phyloP scores from a whole-genome alignment of 2,329 filamentous ascomycete species.

The Fusarium hainanense region DNA sequence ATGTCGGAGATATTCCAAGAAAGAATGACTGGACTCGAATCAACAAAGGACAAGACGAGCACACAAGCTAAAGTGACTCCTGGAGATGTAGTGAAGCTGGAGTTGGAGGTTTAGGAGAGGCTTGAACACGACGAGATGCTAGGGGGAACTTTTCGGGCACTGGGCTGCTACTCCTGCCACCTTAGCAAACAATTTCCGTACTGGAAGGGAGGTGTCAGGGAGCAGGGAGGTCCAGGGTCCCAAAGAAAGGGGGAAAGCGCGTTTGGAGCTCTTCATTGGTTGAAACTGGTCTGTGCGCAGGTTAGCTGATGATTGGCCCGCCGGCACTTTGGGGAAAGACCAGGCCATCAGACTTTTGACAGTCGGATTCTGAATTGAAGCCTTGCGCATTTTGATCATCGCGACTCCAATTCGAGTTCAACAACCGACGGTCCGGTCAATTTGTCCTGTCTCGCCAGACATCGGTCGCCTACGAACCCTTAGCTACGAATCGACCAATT shows the following conservation, averaged over 20 bases:
- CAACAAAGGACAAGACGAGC: conserved; percentile 36
- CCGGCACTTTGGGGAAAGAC: conserved; percentile 40
- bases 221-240: conserved; percentile 50
- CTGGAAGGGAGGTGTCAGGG: conserved; percentile 50
- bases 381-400: conserved; percentile 41
- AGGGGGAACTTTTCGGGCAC: conserved; percentile 56
- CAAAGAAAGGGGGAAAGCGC: conserved; percentile 58
- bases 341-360: conserved; percentile 49
- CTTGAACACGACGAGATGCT: conserved; percentile 43
- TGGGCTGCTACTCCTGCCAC: conserved; percentile 52
- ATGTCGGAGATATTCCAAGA: conserved; percentile 46
- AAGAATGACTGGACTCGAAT: conserved; percentile 39
- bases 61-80: conserved; percentile 41
- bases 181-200: conserved; percentile 63
- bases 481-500: neutral
- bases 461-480: conserved; percentile 15
- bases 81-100: conserved; percentile 44
- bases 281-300: conserved; percentile 44
- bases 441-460: conserved; percentile 11
- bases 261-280: conserved; percentile 49
- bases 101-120: conserved; percentile 47
- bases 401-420: conserved; percentile 32
- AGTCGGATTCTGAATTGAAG: conserved; percentile 37
- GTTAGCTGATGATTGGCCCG: conserved; percentile 49
- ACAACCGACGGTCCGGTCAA: conserved; percentile 23